Conservation (phyloP, 805 yeast species). For the Yarrowia osloensis region DNA sequence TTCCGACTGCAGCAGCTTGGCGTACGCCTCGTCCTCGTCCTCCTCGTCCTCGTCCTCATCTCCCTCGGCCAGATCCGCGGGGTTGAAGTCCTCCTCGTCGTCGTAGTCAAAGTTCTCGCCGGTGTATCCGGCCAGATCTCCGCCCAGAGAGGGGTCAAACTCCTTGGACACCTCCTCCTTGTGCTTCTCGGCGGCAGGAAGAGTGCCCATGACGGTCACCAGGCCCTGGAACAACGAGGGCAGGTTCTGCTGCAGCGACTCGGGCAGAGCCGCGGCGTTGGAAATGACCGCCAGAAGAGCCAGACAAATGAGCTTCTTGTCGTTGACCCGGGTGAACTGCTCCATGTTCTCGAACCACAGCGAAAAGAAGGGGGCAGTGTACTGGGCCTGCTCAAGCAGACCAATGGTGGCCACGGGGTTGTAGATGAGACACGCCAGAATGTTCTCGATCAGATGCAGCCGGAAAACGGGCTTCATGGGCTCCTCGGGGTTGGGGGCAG, state of each 20-base stretch:
- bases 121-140: slow-evolving; percentile 39
- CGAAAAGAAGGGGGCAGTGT: slow-evolving; percentile 55
- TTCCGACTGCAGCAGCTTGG: slow-evolving; percentile 44
- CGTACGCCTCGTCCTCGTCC: slow-evolving; percentile 43
- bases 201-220: slow-evolving; percentile 54
- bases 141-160: slow-evolving; percentile 44
- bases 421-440: slow-evolving; percentile 64
- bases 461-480: slow-evolving; percentile 46
- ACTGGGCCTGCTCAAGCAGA: slow-evolving; percentile 50
- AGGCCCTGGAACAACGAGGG: slow-evolving; percentile 55
- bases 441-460: slow-evolving; percentile 58
- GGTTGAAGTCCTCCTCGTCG: slow-evolving; percentile 39
- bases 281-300: slow-evolving; percentile 60
- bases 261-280: slow-evolving; percentile 42
- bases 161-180: slow-evolving; percentile 65
- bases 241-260: slow-evolving; percentile 41
- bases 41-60: slow-evolving; percentile 36
- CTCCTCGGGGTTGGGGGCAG: slow-evolving; percentile 40
- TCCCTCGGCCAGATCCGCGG: slow-evolving; percentile 39
- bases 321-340: slow-evolving; percentile 68
- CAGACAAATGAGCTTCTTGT: slow-evolving; percentile 71
- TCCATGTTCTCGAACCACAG: slow-evolving; percentile 66
- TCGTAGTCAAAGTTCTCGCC: slow-evolving; percentile 47
- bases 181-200: slow-evolving; percentile 71
- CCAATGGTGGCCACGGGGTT: slow-evolving; percentile 57